These are phyloP conservation scores for Neurospora terricola DNA, from an alignment of 495 filamentous ascomycete genomes.

Conservation along the genomic window DNA sequence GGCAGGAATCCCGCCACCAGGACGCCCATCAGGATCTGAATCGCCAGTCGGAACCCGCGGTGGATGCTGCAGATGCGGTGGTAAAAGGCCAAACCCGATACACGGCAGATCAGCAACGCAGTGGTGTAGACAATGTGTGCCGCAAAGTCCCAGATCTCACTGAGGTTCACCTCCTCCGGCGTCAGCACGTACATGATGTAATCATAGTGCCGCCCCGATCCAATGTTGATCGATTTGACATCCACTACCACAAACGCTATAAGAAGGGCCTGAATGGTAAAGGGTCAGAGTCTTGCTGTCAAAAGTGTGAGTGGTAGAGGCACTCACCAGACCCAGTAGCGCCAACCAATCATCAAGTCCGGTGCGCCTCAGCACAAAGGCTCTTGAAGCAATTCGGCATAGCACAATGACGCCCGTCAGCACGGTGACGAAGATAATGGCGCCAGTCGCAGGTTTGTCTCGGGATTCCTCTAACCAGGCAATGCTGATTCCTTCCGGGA, in stretches of 20 bases:
- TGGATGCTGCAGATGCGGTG: constrained; percentile 28
- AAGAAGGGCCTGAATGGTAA: constrained; percentile 16
- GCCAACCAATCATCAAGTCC: constrained; percentile 30
- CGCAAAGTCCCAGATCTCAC: constrained; percentile 35
- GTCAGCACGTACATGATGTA: constrained; percentile 39
- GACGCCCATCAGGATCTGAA: constrained; percentile 24
- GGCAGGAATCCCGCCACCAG: constrained; percentile 30
- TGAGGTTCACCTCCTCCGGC: constrained; percentile 22
- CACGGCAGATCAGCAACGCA: constrained; percentile 33
- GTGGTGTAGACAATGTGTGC: constrained; percentile 39
- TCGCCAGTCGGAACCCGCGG: constrained; percentile 23
- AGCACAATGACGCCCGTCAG: constrained; percentile 23
- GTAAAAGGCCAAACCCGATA: constrained; percentile 41
- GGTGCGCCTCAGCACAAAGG: constrained; percentile 24
- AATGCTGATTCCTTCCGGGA: constrained; percentile 24
- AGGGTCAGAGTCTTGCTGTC: background rate
- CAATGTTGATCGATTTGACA: constrained; percentile 33
- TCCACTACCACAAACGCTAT: constrained; percentile 29
- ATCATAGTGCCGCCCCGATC: constrained; percentile 36
- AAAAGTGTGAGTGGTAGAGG: background rate
- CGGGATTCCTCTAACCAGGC: constrained; percentile 31
- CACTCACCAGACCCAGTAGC: constrained; percentile 25
- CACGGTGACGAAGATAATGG: constrained; percentile 30
- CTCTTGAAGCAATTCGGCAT: constrained; percentile 26
- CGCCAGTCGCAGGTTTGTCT: constrained; percentile 28